Base-by-base conservation (phyloP, 2,329 filamentous ascomycete genomes). In the Colletotrichum truncatum region DNA sequence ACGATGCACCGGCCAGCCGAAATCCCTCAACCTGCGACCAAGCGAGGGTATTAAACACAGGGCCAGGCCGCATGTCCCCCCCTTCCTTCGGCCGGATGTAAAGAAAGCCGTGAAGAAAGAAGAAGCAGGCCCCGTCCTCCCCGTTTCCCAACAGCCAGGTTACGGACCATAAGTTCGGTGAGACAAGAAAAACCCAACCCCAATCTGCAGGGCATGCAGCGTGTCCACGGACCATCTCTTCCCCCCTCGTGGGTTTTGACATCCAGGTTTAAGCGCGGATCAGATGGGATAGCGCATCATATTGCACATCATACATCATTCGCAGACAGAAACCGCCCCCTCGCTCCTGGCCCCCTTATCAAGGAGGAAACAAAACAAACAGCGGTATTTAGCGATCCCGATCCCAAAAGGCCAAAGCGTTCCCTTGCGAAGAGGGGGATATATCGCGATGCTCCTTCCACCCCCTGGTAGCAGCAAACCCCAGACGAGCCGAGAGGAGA, bases 311-410 rank as follows among this genome's bases (percentile, higher is more conserved):
- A 39, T 36, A 49, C 62, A 21, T 16, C 25, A n/a, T 16, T 16
- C 45, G 32, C 34, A 45, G 28, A 45, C 14, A 14, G 39, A 46
- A 56, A 46, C 25, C 25, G 16, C 11, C 48, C 18, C 30, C 8
- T 23, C 34, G n/a, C 3, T 11, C 21, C 51, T 11, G 11, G 28
- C 32, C 34, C 21, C 49, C 32, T 30, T 48, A 34, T 14, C 28
- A 32, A 18, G 30, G 30, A 52, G 61, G 54, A 28, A 54, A 38
- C 55, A 64, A 34, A 45, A 43, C 28, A 55, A 65, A 56, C 23
- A 61, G 41, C 32, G n/a, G 41, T 12, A 26, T 45, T 16, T 28
- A 32, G 16, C 45, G 41, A 49, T 58, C 28, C 30, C 21, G 49
- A 55, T 48, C 26, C 51, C 11, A 12, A 18, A 11, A 16, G 30